phyloP scores from a whole-genome alignment of 2,329 filamentous ascomycete species.

The Shiraia bambusicola region DNA sequence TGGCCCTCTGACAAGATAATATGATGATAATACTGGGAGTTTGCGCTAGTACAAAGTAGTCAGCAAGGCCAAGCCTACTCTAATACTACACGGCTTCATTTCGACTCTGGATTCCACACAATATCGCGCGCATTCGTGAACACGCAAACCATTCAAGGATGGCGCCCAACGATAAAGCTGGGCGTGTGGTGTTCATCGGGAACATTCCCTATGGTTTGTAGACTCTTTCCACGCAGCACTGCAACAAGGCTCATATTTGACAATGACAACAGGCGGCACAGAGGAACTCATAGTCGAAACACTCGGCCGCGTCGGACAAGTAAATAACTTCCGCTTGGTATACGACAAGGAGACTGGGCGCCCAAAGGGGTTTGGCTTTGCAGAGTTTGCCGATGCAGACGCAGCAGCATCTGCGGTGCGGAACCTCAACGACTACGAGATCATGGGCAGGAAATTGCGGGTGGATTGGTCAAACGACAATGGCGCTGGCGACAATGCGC shows the following conservation, averaged over 20 bases:
- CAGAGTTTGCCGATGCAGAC: slow-evolving; percentile 92
- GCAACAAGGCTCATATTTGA: slow-evolving; percentile 15
- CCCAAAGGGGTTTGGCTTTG: slow-evolving; percentile 95
- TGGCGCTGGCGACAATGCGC: slow-evolving; percentile 61
- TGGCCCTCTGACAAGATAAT: too few relatives aligned
- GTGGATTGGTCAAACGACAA: slow-evolving; percentile 97
- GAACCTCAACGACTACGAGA: slow-evolving; percentile 92
- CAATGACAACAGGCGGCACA: slow-evolving; percentile 67
- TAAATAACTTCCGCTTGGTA: slow-evolving; percentile 88
- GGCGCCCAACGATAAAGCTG: slow-evolving; percentile 63
- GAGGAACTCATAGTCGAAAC: slow-evolving; percentile 96
- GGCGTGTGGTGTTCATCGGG: slow-evolving; percentile 79
- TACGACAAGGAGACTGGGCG: slow-evolving; percentile 94
- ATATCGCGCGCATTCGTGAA: not conserved
- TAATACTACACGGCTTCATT: too few relatives aligned
- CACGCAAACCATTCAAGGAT: slow-evolving; percentile 16
- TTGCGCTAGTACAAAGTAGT: too few relatives aligned
- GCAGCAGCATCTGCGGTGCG: slow-evolving; percentile 89
- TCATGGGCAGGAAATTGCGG: slow-evolving; percentile 90
- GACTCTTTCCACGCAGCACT: not conserved
- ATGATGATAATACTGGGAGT: too few relatives aligned
- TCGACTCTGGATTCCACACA: too few relatives aligned
- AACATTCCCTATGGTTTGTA: slow-evolving; percentile 79
- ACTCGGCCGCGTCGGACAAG: slow-evolving; percentile 85
- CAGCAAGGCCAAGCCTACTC: slow-evolving; percentile 13